phyloP scores from a whole-genome alignment of 306 rosid genomes.

The Carpinus fangiana region DNA sequence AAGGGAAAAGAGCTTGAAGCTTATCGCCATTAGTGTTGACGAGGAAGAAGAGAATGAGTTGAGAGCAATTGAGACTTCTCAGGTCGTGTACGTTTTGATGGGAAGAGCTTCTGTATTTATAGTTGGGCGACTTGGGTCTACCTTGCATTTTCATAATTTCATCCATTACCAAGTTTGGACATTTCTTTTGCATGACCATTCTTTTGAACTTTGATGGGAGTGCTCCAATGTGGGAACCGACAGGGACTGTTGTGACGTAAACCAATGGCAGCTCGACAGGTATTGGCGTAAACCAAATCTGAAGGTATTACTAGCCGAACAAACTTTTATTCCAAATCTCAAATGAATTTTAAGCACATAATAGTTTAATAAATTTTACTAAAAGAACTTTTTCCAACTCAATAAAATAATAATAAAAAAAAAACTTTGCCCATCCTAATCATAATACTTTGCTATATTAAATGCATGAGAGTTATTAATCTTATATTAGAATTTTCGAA shows the following conservation, averaged over 20 bases:
- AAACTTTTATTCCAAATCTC: no score
- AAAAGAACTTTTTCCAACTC: no score
- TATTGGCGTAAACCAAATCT: not conserved
- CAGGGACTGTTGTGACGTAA: no score
- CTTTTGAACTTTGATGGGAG: slow-evolving; percentile 31
- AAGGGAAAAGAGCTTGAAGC: slow-evolving; percentile 17
- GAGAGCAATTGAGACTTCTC: not conserved
- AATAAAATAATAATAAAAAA: no score
- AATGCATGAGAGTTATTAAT: no score
- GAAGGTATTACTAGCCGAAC: no score
- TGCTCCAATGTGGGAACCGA: not conserved
- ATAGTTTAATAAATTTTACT: no score
- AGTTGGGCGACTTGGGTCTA: not conserved
- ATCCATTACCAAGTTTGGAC: not conserved
- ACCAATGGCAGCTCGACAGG: not conserved
- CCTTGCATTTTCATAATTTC: not conserved
- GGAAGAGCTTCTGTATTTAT: not conserved
- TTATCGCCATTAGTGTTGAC: slow-evolving; percentile 31
- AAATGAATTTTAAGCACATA: no score
- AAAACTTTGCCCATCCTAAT: no score
- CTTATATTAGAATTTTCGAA: no score
- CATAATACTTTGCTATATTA: no score
- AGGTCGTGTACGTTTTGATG: no score
- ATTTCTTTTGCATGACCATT: slow-evolving; percentile 44
- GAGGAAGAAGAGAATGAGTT: not conserved